Evolutionary conservation across 2,329 filamentous ascomycete genomes (phyloP), one percentile per base, ranked within the genome.

Genomic region (Calonectria hongkongensis): DNA sequence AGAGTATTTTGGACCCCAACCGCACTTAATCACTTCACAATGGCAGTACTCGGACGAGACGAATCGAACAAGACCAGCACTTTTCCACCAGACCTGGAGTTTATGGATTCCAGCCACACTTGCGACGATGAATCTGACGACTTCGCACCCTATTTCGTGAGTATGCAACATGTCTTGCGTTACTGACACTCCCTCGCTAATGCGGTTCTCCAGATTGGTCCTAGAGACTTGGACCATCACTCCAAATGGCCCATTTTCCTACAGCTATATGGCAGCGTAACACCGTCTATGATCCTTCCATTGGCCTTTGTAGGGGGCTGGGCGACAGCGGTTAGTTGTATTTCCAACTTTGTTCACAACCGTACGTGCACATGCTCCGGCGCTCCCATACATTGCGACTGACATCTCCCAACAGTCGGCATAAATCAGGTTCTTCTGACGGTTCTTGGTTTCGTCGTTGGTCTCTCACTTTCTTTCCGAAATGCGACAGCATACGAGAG

Each of bases 401-500:
- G 33, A 60, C n/a, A 16, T 10, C 16, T 21, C 2, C 18, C 6
- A 3, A 7, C 41, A 63, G 58, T 63, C 18, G 58, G 78, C 25
- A 80, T 84, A 68, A 77, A 83, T 67, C 80, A 81, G 0, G 81
- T 83, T 30, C 87, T 95, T n/a, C 87, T 95, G 68, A 95, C 93
- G 1, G 91, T 95, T 48, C 89, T 93, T 47, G 94, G 94, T 92
- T 95, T 95, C 85, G 92, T 95, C 70, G 93, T 95, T 81, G 92
- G 92, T 89, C 85, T 95, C 73, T 89, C 92, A 13, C 88, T 95
- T 45, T 94, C 92, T 4, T 94, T 95, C 85, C 91, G 94, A 69
- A 93, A 89, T 75, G 92, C 92, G 3, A 94, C 93, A 7, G 93
- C 94, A 18, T 95, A 95, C 78, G 94, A 95, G 83, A 89, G 93